Evolutionary conservation across 306 rosid genomes (phyloP).

Genomic region (Lathyrus oleraceus): DNA sequence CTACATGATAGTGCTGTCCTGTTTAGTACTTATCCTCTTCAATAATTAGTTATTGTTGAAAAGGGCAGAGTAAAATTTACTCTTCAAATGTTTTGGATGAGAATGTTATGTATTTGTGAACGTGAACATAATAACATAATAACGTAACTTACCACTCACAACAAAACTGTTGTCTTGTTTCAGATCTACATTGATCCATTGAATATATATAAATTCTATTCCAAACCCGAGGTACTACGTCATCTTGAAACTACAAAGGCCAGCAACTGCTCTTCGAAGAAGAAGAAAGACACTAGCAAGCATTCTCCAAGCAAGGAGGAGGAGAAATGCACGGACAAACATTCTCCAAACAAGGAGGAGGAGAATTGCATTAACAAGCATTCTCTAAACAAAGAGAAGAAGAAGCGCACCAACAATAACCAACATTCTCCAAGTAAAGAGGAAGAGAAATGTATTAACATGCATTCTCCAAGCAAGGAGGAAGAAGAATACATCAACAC

Average conservation of each 20-base stretch:
- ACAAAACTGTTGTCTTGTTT: slow-evolving; percentile 36
- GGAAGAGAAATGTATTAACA: slow-evolving; percentile 34
- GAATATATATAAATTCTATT: slow-evolving; percentile 64
- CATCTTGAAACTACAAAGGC: slow-evolving; percentile 57
- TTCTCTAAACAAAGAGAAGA: slow-evolving; percentile 33
- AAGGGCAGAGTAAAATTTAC: slow-evolving; percentile 22
- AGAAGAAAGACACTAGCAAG: slow-evolving; percentile 32
- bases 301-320: slow-evolving; percentile 44
- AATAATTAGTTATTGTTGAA: background rate
- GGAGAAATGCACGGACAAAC: slow-evolving; percentile 31
- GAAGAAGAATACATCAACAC: slow-evolving; percentile 16
- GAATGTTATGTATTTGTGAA: slow-evolving; percentile 7
- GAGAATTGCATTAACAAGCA: slow-evolving; percentile 11
- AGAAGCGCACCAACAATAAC: slow-evolving; percentile 16
- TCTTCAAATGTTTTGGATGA: slow-evolving; percentile 14
- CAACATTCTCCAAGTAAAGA: slow-evolving; percentile 40
- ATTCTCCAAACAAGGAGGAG: slow-evolving; percentile 31
- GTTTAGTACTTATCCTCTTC: slow-evolving; percentile 13
- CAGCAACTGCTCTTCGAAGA: slow-evolving; percentile 37
- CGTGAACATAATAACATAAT: slow-evolving; percentile 10
- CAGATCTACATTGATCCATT: slow-evolving; percentile 79
- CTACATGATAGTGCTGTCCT: background rate
- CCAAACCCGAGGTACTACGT: slow-evolving; percentile 81
- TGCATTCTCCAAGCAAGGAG: slow-evolving; percentile 37
- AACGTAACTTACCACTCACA: slow-evolving; percentile 20